Base-by-base conservation (phyloP, 2,329 filamentous ascomycete genomes). In the Alternaria sp. region DNA sequence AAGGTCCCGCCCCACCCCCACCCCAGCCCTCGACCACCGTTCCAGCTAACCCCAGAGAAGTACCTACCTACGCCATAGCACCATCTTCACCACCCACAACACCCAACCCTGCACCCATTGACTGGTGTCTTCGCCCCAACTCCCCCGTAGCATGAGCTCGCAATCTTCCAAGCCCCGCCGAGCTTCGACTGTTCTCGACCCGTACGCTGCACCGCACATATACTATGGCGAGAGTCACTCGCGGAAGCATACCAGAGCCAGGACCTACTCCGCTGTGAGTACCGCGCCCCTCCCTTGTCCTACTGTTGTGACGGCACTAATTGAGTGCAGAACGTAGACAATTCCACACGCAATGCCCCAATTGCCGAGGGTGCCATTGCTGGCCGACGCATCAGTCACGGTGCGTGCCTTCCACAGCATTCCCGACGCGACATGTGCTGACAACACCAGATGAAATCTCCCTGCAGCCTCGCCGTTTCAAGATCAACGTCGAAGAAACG, bases 401-500 rank as follows among this genome's bases (percentile, higher is more conserved):
- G 77, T 78, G 66, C 59, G 67, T 70, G 48, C 51, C 54, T 36
- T 26, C 7, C 32, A 22, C 63, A 41, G 16, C 30, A 57, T 34
- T 28, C 26, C 24, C 16, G 20, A 38, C 49, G 39, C 24, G 14
- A 30, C 43, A 6, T 24, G 42, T 51, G 56, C 68, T 75, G 51
- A 47, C n/a, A 11, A 20, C 16, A 49, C 28, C 73, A 95, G 94
- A 97, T 82, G 93, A 94, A 78, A 83, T 84, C 48, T 86, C 88
- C 34, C 82, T 87, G 51, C 83, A 87, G 49, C 87, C 91, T 57
- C 91, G 92, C 62, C 90, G 90, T 68, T 97, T 96, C 79, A 85
- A 96, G 38, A 89, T 98, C 76, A 87, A 95, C 70, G 94, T 98
- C 71, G 91, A 96, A 49, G 84, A 88, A 22, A 97, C 94, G 0